Percentiles rank a stretch among this genome's conserved stretches.
These are phyloP conservation scores for Rubia peregrina DNA, from an alignment of 305 asterid species.

Conservation along the genomic window DNA sequence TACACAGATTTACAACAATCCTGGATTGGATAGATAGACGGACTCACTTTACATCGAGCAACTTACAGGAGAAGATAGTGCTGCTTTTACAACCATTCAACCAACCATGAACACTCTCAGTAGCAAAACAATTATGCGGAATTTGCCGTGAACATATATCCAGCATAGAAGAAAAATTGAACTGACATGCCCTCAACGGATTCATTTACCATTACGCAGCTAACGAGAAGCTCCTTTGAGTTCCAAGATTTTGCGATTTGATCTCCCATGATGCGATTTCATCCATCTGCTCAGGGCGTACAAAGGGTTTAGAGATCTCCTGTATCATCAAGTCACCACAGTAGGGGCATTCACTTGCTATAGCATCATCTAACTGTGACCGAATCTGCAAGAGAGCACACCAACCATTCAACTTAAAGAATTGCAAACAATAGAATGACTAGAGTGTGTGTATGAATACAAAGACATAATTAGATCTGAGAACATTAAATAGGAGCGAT, in stretches of 20 bases:
- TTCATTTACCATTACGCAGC: slow-evolving; percentile 23
- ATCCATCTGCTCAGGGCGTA: slow-evolving; percentile 48
- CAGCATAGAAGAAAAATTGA: neutral
- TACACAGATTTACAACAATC: neutral
- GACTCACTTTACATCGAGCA: neutral
- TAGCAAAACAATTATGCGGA: neutral
- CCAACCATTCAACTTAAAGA: neutral
- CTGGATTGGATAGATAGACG: neutral
- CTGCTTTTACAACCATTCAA: neutral
- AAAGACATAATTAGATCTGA: neutral
- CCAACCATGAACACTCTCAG: neutral
- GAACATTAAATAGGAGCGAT: neutral
- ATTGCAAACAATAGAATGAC: neutral
- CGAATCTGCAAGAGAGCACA: slow-evolving; percentile 53
- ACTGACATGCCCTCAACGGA: neutral
- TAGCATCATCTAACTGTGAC: slow-evolving; percentile 78
- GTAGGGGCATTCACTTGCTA: slow-evolving; percentile 88
- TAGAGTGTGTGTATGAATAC: neutral
- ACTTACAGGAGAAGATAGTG: neutral
- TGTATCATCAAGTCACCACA: slow-evolving; percentile 92
- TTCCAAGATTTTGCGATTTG: slow-evolving; percentile 43
- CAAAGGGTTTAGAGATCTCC: slow-evolving; percentile 72
- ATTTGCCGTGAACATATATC: neutral
- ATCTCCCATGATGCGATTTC: slow-evolving; percentile 79
- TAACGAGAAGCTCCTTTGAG: slow-evolving; percentile 63